Percentiles rank a stretch among this genome's conserved stretches.
Conservation (phyloP, 306 rosid genomes). For the Dryas drummondii region DNA sequence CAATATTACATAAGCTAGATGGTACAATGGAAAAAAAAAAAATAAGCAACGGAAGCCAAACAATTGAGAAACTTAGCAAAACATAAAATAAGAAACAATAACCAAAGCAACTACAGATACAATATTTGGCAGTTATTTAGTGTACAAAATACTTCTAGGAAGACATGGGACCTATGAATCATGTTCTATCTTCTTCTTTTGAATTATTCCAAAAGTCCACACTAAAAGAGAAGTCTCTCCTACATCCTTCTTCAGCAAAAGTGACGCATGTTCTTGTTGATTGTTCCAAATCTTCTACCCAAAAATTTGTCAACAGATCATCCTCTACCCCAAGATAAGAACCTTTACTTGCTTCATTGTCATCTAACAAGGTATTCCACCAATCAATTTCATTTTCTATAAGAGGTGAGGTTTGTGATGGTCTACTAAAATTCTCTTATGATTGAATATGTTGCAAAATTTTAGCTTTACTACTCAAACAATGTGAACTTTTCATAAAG, state of each 20-base stretch:
- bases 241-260: background rate
- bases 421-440: too few species aligned
- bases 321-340: background rate
- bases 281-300: background rate
- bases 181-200: background rate
- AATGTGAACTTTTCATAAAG: slow-evolving; percentile 5
- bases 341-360: background rate
- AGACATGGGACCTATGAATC: background rate
- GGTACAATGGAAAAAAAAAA: too few species aligned
- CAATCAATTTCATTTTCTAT: background rate
- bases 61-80: too few species aligned
- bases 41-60: too few species aligned
- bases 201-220: background rate
- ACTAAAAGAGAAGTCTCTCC: background rate
- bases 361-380: slow-evolving; percentile 13
- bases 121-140: too few species aligned
- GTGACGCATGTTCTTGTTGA: background rate
- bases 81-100: too few species aligned
- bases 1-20: too few species aligned
- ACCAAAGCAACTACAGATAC: too few species aligned
- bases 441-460: background rate
- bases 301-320: background rate
- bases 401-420: background rate
- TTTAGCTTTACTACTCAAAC: background rate
- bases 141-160: too few species aligned